phyloP scores from a whole-genome alignment of 441 rosid species.

The Cnidoscolus chayamansa region DNA sequence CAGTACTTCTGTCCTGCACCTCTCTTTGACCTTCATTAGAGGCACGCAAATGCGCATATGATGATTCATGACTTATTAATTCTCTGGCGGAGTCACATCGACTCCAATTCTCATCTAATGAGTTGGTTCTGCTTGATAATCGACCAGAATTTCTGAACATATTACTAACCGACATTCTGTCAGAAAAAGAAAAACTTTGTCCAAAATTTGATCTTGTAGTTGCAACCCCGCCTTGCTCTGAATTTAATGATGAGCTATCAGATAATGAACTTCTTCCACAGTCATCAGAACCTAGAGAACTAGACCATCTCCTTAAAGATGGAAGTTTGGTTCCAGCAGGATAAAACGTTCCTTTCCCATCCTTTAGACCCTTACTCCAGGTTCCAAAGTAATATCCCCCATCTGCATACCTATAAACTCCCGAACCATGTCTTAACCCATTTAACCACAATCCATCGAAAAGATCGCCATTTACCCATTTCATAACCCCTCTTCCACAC shows the following conservation, averaged over 20 bases:
- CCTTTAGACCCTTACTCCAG: slow-evolving; percentile 78
- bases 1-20: slow-evolving; percentile 33
- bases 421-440: slow-evolving; percentile 78
- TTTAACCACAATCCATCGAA: slow-evolving; percentile 82
- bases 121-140: slow-evolving; percentile 40
- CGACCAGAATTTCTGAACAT: slow-evolving; percentile 42
- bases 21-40: slow-evolving; percentile 42
- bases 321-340: slow-evolving; percentile 78
- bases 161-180: slow-evolving; percentile 45
- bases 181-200: slow-evolving; percentile 70
- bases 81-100: slow-evolving; percentile 38
- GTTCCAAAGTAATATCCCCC: slow-evolving; percentile 82
- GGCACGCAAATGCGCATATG: slow-evolving; percentile 36
- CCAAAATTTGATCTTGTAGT: slow-evolving; percentile 35
- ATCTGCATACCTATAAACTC: slow-evolving; percentile 71
- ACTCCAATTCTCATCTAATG: slow-evolving; percentile 45
- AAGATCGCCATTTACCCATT: slow-evolving; percentile 82
- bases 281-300: slow-evolving; percentile 44
- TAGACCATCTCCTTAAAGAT: slow-evolving; percentile 50
- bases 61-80: slow-evolving; percentile 32
- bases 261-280: slow-evolving; percentile 40
- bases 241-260: slow-evolving; percentile 39
- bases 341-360: slow-evolving; percentile 82
- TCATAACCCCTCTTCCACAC: slow-evolving; percentile 92
- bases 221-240: slow-evolving; percentile 35